Percentiles rank a stretch among this genome's conserved stretches.
Evolutionary conservation across 2,329 filamentous ascomycete genomes (phyloP).

Genomic region (Botrytis porri): DNA sequence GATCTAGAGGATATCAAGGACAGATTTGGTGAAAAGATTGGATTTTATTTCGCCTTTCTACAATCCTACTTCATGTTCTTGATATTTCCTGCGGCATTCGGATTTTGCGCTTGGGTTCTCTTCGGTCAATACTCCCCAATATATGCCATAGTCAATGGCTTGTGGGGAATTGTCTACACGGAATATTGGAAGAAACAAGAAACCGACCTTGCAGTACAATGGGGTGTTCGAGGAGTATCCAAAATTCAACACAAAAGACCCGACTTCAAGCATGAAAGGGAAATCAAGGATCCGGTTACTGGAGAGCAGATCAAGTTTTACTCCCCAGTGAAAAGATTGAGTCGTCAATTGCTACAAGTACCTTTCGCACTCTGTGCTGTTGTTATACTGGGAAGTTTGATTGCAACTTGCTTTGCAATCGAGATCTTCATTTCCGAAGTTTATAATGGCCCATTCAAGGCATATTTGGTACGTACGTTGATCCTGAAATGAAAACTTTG

Average conservation of each 20-base stretch:
- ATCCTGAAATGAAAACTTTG: slow-evolving; percentile 6
- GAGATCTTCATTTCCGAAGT: slow-evolving; percentile 96
- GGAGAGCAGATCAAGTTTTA: slow-evolving; percentile 62
- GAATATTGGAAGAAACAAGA: slow-evolving; percentile 98
- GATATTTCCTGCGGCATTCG: slow-evolving; percentile 75
- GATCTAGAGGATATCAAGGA: slow-evolving; percentile 74
- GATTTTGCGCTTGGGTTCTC: slow-evolving; percentile 74
- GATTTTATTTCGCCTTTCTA: slow-evolving; percentile 93
- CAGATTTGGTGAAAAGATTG: slow-evolving; percentile 78
- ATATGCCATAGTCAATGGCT: slow-evolving; percentile 72
- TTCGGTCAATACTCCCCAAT: slow-evolving; percentile 79
- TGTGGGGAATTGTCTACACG: slow-evolving; percentile 89
- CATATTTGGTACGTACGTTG: slow-evolving; percentile 62
- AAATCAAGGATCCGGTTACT: slow-evolving; percentile 72
- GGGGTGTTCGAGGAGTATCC: slow-evolving; percentile 84
- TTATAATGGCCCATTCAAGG: slow-evolving; percentile 85
- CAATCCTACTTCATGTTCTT: slow-evolving; percentile 88
- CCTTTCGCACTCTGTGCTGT: slow-evolving; percentile 76
- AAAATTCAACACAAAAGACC: slow-evolving; percentile 73
- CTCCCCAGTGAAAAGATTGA: slow-evolving; percentile 58
- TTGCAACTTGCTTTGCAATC: slow-evolving; percentile 82
- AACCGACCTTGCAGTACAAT: slow-evolving; percentile 77
- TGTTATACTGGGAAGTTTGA: slow-evolving; percentile 72
- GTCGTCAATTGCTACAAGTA: slow-evolving; percentile 62
- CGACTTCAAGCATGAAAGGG: slow-evolving; percentile 76